Percentiles rank a stretch among this genome's conserved stretches.
phyloP scores from a whole-genome alignment of 768 basidiomycete species.

The Hirschioporus abietinus region DNA sequence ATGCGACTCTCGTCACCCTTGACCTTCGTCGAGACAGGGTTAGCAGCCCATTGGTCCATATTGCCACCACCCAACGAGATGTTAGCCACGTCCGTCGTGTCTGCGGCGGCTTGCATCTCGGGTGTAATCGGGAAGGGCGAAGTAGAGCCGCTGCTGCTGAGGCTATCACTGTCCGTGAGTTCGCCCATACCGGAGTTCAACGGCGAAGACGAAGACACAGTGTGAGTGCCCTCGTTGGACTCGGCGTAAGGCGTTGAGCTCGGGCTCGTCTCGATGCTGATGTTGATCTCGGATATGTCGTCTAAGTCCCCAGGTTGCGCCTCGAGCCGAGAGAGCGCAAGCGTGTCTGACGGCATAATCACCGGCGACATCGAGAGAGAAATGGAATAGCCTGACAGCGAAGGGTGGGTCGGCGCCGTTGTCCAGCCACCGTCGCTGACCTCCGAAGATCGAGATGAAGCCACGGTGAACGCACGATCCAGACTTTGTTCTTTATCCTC shows the following conservation, averaged over 20 bases:
- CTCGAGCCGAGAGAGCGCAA: neutral
- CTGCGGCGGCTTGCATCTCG: neutral
- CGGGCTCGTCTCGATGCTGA: neutral
- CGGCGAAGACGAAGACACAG: neutral
- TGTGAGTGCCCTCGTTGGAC: neutral
- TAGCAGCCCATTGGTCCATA: neutral
- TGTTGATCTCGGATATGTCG: neutral
- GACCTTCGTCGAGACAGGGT: neutral
- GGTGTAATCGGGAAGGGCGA: neutral
- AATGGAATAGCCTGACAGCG: neutral
- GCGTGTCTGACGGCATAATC: neutral
- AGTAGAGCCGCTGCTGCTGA: neutral
- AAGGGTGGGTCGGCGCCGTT: neutral
- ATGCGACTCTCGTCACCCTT: neutral
- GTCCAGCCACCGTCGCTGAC: neutral
- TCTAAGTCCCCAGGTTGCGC: neutral
- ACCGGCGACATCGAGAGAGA: neutral
- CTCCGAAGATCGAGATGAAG: neutral
- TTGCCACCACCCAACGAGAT: neutral
- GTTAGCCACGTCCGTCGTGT: neutral
- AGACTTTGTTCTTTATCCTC: neutral
- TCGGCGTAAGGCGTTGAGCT: neutral
- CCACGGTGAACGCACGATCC: neutral
- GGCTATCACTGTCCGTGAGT: neutral
- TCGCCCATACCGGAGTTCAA: neutral